Evolutionary conservation across 441 rosid species (phyloP).

Genomic region (Gossypium aridum): DNA sequence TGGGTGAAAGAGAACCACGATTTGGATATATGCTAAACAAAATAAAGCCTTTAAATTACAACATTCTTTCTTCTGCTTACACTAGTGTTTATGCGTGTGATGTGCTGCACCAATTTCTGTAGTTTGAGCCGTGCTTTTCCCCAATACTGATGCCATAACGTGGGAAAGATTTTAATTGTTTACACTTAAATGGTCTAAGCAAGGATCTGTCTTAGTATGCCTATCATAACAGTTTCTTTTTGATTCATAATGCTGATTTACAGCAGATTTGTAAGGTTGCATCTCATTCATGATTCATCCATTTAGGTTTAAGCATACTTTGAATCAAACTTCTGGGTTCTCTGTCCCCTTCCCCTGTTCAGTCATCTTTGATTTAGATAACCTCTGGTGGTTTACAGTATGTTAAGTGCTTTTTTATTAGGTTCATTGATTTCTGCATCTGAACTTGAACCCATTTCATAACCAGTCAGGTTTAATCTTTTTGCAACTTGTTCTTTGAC

Average conservation of each 20-base stretch:
- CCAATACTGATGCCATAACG: background rate
- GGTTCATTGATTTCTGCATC: background rate
- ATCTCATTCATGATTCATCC: background rate
- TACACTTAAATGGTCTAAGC: background rate
- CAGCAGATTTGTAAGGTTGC: background rate
- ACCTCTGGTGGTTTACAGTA: background rate
- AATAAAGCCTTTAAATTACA: background rate
- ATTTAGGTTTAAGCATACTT: background rate
- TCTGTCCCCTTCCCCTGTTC: background rate
- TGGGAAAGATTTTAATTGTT: background rate
- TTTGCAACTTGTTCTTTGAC: slow-evolving; percentile 9
- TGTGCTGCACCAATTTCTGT: background rate
- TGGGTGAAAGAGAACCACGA: background rate
- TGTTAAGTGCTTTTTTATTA: slow-evolving; percentile 2
- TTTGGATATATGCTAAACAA: background rate
- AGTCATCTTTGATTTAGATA: background rate
- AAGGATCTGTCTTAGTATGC: background rate
- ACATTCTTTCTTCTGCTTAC: background rate
- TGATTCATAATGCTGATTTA: background rate
- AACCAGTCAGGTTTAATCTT: background rate
- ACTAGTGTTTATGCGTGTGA: background rate
- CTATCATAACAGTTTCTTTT: background rate
- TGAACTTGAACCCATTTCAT: background rate
- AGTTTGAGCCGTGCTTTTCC: background rate
- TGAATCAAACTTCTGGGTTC: background rate